Evolutionary conservation across 2,329 filamentous ascomycete species (phyloP).

Genomic region (Periconia digitata): DNA sequence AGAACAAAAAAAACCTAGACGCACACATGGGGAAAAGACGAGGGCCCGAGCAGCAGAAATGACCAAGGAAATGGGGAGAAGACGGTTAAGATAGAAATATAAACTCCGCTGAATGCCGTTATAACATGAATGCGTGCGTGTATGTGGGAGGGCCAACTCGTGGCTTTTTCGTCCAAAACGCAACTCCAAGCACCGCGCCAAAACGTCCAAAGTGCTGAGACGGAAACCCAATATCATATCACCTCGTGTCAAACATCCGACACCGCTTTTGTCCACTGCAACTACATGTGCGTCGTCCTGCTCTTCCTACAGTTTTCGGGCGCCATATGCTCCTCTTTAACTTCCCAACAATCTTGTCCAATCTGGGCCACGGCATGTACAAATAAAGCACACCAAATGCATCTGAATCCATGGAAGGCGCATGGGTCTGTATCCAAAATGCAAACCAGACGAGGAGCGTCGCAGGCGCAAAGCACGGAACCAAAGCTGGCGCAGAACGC

Average conservation of each 20-base stretch:
- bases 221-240: not conserved
- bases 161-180: not conserved
- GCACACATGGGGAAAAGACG: not conserved
- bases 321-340: not conserved
- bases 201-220: not conserved
- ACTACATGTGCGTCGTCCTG: not conserved
- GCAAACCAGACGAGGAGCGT: not conserved
- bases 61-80: not conserved
- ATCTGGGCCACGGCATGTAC: not conserved
- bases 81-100: not conserved
- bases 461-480: not conserved
- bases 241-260: not conserved
- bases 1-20: too few relatives aligned
- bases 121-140: constrained; percentile 2
- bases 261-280: not conserved
- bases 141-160: not conserved
- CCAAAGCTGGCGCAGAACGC: not conserved
- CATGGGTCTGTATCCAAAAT: not conserved
- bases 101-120: constrained; percentile 1
- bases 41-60: too few relatives aligned
- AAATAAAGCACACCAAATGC: not conserved
- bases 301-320: too few relatives aligned
- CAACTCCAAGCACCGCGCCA: constrained; percentile 1
- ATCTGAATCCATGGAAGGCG: not conserved
- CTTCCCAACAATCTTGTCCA: not conserved